Base-by-base conservation (phyloP, 2,329 filamentous ascomycete species). In the Talaromyces sp. region DNA sequence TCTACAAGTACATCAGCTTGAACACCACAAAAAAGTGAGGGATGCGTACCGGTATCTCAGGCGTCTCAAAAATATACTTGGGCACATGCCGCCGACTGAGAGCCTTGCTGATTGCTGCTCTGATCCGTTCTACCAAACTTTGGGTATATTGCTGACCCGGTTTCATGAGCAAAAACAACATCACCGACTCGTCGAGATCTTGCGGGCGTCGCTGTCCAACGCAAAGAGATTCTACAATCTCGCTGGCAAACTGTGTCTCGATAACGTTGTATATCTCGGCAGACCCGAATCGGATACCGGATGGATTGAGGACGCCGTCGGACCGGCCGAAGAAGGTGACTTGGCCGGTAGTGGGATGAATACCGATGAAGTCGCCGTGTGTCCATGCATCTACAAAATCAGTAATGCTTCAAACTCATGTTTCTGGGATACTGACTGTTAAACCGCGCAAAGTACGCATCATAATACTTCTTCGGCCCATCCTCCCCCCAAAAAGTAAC, bases 291-390 rank as follows among this genome's bases (percentile, higher is more conserved):
- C 91, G 82, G 11, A 95, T 86, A 0, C 91, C 91, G 7, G 84
- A 87, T 0, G 91, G 91, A 70, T 95, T 95, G 57, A 95, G 76
- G 2, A 95, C 90, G 13, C 90, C 91, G 69, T 95, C 91, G 5
- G 82, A 67, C 17, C 71, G 68, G 15, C 73, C 73, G 27, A 72
- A 68, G 53, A 75, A 70, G 9, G 69, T 59, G 4, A 73, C 59
- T 59, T 85, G 83, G 7, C 85, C 83, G 1, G 90, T 93, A 4
- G 76, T 65, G 0, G 90, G 89, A 69, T 93, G 86, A 15, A 90
- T 77, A 39, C 84, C 82, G 68, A 91, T 87, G 71, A 93, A 93
- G 70, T 95, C 91, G 25, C 91, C 91, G 65, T 95, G 91, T 0
- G 89, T 89, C 91, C 91, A 95, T 1, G 90, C 89, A 60, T 85